phyloP scores from a whole-genome alignment of 805 yeast genomes.

The Barnettozyma populi region DNA sequence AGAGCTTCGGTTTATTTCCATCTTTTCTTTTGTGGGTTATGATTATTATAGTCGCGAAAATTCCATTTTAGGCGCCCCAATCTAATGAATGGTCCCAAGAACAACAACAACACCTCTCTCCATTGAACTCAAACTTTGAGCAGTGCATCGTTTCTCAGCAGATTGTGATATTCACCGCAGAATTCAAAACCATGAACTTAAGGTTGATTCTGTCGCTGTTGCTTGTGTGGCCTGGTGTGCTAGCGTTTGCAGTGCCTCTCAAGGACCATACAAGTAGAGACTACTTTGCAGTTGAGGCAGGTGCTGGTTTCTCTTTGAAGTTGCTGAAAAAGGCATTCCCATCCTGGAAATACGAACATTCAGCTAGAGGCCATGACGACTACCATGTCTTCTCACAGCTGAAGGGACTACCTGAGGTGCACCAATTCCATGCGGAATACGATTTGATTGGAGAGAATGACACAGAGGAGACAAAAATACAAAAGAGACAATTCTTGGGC shows the following conservation, averaged over 20 bases:
- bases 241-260: constrained; percentile 25
- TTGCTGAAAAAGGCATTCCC: constrained; percentile 33
- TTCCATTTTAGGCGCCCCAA: neutral
- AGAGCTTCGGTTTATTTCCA: too few species aligned
- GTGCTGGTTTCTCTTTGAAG: constrained; percentile 29
- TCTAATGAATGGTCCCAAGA: neutral
- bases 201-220: constrained; percentile 5
- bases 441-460: constrained; percentile 8
- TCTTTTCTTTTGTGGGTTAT: neutral
- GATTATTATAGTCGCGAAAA: too few species aligned
- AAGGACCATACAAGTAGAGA: constrained; percentile 46
- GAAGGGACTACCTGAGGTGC: constrained; percentile 21
- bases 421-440: constrained; percentile 11
- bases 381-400: constrained; percentile 62
- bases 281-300: constrained; percentile 61
- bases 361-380: constrained; percentile 51
- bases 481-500: constrained; percentile 15
- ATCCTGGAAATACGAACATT: constrained; percentile 57
- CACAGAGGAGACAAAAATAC: constrained; percentile 6
- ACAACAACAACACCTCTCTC: neutral
- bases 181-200: constrained; percentile 1
- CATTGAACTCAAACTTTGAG: neutral
- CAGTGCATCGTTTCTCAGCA: neutral
- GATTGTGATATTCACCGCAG: neutral
- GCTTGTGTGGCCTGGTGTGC: neutral